phyloP scores from a whole-genome alignment of 2,329 filamentous ascomycete species.

The Gnomoniopsis smithogilvyi region DNA sequence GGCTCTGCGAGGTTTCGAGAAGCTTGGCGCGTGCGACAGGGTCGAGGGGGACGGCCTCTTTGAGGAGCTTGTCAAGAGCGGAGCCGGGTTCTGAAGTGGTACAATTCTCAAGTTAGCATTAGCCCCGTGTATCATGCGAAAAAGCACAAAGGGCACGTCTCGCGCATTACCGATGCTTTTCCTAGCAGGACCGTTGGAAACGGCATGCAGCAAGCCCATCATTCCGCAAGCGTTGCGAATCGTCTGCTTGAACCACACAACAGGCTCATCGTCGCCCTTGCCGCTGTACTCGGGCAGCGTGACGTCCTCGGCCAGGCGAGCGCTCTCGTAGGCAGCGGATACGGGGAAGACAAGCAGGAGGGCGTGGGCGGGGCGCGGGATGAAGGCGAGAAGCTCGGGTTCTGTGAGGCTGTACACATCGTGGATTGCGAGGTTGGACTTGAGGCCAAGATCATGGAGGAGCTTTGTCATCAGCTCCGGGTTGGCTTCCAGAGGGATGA shows the following conservation, averaged over 20 bases:
- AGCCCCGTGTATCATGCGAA: background rate
- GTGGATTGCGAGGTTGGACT: constrained; percentile 72
- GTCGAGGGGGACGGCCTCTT: constrained; percentile 65
- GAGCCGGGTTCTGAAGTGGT: constrained; percentile 41
- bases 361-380: constrained; percentile 84
- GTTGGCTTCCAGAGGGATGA: constrained; percentile 68
- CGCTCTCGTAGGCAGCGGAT: constrained; percentile 72
- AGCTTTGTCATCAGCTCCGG: constrained; percentile 84
- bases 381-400: constrained; percentile 76
- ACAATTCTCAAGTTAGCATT: background rate
- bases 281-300: constrained; percentile 61
- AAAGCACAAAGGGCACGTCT: background rate
- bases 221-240: constrained; percentile 91
- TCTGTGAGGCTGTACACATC: constrained; percentile 93
- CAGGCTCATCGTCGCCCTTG: constrained; percentile 66
- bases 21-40: constrained; percentile 66
- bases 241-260: constrained; percentile 93
- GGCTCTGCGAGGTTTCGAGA: constrained; percentile 70
- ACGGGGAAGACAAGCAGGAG: constrained; percentile 92
- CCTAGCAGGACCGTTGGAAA: constrained; percentile 71
- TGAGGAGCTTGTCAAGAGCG: constrained; percentile 62
- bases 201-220: constrained; percentile 82
- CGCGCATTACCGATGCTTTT: constrained; percentile 52
- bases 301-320: constrained; percentile 71
- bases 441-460: constrained; percentile 79